phyloP scores from a whole-genome alignment of 75 land plant species.

The Picea glauca region DNA sequence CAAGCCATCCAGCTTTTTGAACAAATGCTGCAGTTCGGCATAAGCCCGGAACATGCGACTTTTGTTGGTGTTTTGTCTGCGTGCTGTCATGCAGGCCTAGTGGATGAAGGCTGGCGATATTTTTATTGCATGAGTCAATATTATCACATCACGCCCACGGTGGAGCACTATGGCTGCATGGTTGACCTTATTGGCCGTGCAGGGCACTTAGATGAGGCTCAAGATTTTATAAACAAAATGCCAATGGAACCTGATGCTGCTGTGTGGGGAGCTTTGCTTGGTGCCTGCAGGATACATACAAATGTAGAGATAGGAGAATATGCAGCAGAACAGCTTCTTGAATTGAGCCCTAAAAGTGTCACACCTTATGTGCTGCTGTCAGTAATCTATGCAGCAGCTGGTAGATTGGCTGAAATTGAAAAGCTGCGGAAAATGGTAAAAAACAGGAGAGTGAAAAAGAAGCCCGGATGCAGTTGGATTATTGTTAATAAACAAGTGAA shows the following conservation, averaged over 20 bases:
- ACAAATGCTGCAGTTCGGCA: conserved; percentile 33
- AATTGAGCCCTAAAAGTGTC: conserved; percentile 63
- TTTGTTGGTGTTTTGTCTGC: conserved; percentile 24
- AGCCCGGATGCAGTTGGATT: background rate
- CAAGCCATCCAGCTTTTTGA: conserved; percentile 31
- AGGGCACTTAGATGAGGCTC: conserved; percentile 53
- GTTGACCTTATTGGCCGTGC: conserved; percentile 65
- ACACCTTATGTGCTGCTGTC: conserved; percentile 52
- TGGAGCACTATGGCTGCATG: conserved; percentile 67
- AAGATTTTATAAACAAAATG: conserved; percentile 23
- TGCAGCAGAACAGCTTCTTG: conserved; percentile 44
- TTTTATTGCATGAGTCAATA: conserved; percentile 35
- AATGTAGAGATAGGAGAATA: conserved; percentile 44
- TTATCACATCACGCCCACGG: conserved; percentile 35
- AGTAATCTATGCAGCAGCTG: conserved; percentile 38
- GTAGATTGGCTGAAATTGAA: conserved; percentile 38
- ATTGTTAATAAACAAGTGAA: background rate
- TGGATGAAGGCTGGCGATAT: conserved; percentile 2
- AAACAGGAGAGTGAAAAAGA: conserved; percentile 41
- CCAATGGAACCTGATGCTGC: conserved; percentile 42
- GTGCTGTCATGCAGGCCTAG: conserved; percentile 17
- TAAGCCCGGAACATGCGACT: conserved; percentile 31
- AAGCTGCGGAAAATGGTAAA: conserved; percentile 31
- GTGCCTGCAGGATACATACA: conserved; percentile 48
- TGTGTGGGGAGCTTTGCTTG: conserved; percentile 62